Percentiles rank a stretch among this genome's conserved stretches.
These are phyloP conservation scores for Calonectria crousiana DNA, from an alignment of 2,329 filamentous ascomycete genomes.

Conservation along the genomic window DNA sequence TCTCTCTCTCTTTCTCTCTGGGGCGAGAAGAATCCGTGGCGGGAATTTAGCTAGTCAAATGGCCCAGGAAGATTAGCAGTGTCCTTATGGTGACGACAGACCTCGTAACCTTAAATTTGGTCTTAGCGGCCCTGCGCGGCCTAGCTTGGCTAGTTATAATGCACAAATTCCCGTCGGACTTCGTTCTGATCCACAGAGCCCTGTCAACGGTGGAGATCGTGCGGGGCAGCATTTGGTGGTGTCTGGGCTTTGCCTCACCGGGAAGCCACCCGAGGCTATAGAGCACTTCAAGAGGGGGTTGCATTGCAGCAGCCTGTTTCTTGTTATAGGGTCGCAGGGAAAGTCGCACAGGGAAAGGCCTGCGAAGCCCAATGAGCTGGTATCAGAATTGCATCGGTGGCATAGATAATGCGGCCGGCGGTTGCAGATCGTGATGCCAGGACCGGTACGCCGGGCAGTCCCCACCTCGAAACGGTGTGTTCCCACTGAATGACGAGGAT, in stretches of 20 bases:
- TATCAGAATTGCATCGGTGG: background rate
- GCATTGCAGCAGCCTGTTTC: background rate
- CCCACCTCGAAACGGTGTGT: background rate
- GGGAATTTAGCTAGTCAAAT: background rate
- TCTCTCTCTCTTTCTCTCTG: background rate
- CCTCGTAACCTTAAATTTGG: slow-evolving; percentile 1
- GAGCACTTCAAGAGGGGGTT: background rate
- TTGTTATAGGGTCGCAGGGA: background rate
- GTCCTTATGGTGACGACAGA: background rate
- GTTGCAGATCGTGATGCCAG: background rate
- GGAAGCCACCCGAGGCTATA: background rate
- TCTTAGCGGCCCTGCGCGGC: background rate
- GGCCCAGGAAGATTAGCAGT: background rate
- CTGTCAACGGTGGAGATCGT: background rate
- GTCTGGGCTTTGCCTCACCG: background rate
- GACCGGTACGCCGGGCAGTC: background rate
- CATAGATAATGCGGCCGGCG: background rate
- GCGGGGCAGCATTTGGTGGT: background rate
- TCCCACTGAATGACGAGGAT: background rate
- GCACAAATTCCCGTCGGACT: background rate
- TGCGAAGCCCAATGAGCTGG: background rate
- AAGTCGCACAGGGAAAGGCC: background rate
- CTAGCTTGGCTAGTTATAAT: background rate
- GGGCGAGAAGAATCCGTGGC: background rate
- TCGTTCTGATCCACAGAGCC: background rate